Conservation (phyloP, 768 basidiomycete genomes). For the Trametes gibbosa region DNA sequence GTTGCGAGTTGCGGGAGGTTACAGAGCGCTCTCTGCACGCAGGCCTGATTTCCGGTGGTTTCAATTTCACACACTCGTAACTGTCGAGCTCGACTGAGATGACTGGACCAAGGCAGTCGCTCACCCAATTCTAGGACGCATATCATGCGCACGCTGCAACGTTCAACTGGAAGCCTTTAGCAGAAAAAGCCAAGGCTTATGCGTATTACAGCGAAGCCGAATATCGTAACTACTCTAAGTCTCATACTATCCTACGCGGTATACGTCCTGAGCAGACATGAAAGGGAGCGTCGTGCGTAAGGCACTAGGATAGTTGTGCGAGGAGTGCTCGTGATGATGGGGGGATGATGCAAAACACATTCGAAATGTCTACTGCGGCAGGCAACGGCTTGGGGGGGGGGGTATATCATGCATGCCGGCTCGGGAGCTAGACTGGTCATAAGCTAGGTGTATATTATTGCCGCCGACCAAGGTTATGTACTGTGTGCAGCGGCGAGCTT, state of each 20-base stretch:
- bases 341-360: neutral
- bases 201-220: slow-evolving; percentile 12
- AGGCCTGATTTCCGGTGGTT: no score
- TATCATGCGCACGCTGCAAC: no score
- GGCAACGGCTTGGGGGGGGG: slow-evolving; percentile 2
- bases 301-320: slow-evolving; percentile 12
- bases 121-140: neutral
- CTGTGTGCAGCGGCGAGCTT: neutral
- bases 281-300: slow-evolving; percentile 7
- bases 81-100: no score
- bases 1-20: no score
- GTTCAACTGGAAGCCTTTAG: neutral
- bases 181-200: no score
- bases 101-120: no score
- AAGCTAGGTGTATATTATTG: slow-evolving; percentile 16
- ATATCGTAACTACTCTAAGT: slow-evolving; percentile 21
- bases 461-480: slow-evolving; percentile 22
- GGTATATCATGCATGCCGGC: slow-evolving; percentile 19
- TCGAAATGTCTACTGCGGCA: slow-evolving; percentile 14
- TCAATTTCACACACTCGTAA: no score
- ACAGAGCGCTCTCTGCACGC: no score
- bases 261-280: slow-evolving; percentile 9
- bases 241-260: slow-evolving; percentile 14
- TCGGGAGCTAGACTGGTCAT: slow-evolving; percentile 20
- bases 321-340: slow-evolving; percentile 13